Percentiles rank a stretch among this genome's conserved stretches.
These are phyloP conservation scores for Bertia moriformis DNA, from an alignment of 2,329 filamentous ascomycete species.

Conservation along the genomic window DNA sequence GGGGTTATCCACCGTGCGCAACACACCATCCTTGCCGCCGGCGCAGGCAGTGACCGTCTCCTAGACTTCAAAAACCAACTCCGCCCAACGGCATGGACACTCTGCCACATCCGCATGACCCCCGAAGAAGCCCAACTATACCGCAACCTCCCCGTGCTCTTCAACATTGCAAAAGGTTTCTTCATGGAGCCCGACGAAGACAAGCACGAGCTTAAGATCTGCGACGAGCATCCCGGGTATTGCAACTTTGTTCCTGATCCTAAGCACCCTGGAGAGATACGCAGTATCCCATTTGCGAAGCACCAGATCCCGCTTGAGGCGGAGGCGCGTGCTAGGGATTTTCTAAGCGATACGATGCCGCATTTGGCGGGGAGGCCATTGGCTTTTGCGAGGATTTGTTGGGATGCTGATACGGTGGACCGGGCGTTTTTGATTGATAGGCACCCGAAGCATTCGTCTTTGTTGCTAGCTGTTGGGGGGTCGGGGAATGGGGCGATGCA, in stretches of 20 bases:
- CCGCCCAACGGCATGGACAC: slow-evolving; percentile 33
- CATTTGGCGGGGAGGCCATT: slow-evolving; percentile 31
- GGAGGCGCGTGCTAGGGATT: slow-evolving; percentile 27
- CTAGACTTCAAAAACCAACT: slow-evolving; percentile 33
- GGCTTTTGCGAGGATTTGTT: slow-evolving; percentile 35
- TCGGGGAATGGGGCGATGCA: slow-evolving; percentile 38
- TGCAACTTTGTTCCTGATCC: slow-evolving; percentile 23
- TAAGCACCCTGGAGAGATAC: neutral
- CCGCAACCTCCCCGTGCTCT: slow-evolving; percentile 27
- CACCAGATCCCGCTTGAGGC: slow-evolving; percentile 28
- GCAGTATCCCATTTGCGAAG: slow-evolving; percentile 7
- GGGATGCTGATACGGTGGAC: slow-evolving; percentile 40
- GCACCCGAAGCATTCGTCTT: slow-evolving; percentile 24
- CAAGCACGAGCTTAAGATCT: slow-evolving; percentile 28
- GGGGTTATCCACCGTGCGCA: slow-evolving; percentile 20
- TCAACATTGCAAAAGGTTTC: slow-evolving; percentile 27
- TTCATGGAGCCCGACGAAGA: slow-evolving; percentile 29
- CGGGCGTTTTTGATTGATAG: slow-evolving; percentile 33
- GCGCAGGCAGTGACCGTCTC: slow-evolving; percentile 25
- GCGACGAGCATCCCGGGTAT: slow-evolving; percentile 42
- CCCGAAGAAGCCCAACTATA: slow-evolving; percentile 24
- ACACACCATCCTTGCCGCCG: slow-evolving; percentile 27
- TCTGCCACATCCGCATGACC: slow-evolving; percentile 31
- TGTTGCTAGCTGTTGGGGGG: slow-evolving; percentile 31
- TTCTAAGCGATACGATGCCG: slow-evolving; percentile 34